Conservation (phyloP, 768 basidiomycete genomes). For the Leccinum fibrillosum region DNA sequence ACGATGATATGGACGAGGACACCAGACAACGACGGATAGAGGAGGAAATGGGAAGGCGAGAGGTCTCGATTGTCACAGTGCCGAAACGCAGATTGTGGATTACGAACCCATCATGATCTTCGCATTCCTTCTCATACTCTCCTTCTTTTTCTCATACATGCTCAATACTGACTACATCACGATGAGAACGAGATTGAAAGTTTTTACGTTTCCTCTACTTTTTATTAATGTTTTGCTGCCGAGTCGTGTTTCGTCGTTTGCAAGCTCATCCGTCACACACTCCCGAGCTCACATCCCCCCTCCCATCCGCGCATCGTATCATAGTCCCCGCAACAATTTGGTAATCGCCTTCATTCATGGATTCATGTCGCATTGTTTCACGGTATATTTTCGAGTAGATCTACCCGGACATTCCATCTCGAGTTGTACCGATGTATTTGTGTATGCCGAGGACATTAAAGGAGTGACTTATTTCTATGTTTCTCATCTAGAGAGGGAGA, state of each 20-base stretch:
- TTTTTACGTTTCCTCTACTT: slow-evolving; percentile 1
- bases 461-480: slow-evolving; percentile 35
- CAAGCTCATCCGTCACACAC: slow-evolving; percentile 5
- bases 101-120: slow-evolving; percentile 55
- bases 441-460: slow-evolving; percentile 34
- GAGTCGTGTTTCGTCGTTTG: slow-evolving; percentile 11
- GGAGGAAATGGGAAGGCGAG: slow-evolving; percentile 76
- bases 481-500: not conserved
- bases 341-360: slow-evolving; percentile 28
- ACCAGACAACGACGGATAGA: slow-evolving; percentile 72
- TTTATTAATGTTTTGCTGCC: slow-evolving; percentile 16
- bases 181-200: slow-evolving; percentile 11
- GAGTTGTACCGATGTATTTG: slow-evolving; percentile 35
- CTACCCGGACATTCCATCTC: slow-evolving; percentile 31
- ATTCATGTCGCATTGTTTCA: slow-evolving; percentile 32
- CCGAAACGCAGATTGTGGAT: slow-evolving; percentile 76
- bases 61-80: slow-evolving; percentile 77
- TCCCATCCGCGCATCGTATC: slow-evolving; percentile 20
- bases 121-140: not conserved
- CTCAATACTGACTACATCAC: slow-evolving; percentile 22
- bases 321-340: slow-evolving; percentile 25
- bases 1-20: slow-evolving; percentile 74
- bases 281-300: not conserved
- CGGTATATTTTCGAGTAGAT: slow-evolving; percentile 36
- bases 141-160: slow-evolving; percentile 10